phyloP scores from a whole-genome alignment of 2,329 filamentous ascomycete genomes.

The Cryphonectria radicalis region DNA sequence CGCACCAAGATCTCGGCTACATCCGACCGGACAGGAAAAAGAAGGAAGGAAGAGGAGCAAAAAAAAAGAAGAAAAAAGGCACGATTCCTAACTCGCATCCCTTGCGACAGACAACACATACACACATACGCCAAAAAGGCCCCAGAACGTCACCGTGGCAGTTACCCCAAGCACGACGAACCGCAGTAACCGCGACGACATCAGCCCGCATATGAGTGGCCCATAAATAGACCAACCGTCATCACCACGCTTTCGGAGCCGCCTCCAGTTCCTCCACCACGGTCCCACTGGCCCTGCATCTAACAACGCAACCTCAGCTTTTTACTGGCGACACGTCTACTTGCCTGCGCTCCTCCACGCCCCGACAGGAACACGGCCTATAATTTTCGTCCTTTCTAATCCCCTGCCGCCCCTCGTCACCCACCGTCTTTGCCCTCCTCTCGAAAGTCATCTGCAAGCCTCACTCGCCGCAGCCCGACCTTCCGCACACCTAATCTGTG shows the following conservation, averaged over 20 bases:
- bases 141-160: constrained; percentile 14
- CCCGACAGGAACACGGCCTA: constrained; percentile 34
- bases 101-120: constrained; percentile 23
- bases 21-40: background rate
- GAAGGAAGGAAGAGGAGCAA: too few relatives aligned
- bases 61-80: background rate
- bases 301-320: constrained; percentile 24
- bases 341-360: constrained; percentile 31
- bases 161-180: constrained; percentile 8
- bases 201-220: constrained; percentile 29
- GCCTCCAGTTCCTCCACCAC: constrained; percentile 33
- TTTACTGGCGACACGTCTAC: constrained; percentile 32
- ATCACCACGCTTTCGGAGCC: constrained; percentile 34
- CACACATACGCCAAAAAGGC: constrained; percentile 4
- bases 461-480: constrained; percentile 28
- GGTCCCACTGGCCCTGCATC: constrained; percentile 27
- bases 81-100: constrained; percentile 14
- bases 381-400: constrained; percentile 35
- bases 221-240: constrained; percentile 31
- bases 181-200: constrained; percentile 20
- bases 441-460: constrained; percentile 21
- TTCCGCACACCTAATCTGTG: constrained; percentile 32
- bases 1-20: constrained; percentile 14
- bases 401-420: constrained; percentile 31
- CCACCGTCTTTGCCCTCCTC: constrained; percentile 23